Evolutionary conservation across 2,329 filamentous ascomycete species (phyloP).

Genomic region (Shiraia sp.): DNA sequence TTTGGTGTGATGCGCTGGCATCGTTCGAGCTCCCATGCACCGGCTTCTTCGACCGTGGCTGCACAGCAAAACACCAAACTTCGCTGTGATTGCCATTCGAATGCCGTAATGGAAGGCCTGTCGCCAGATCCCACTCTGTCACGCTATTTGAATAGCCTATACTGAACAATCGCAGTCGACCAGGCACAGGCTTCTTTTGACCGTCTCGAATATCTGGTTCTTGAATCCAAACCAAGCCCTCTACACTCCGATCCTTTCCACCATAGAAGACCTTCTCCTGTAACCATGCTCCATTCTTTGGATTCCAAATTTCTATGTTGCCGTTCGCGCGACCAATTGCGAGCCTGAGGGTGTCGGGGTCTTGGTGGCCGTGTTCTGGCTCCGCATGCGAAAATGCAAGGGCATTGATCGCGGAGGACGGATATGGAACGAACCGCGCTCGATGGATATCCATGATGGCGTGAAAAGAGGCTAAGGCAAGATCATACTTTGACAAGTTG

Average conservation of each 20-base stretch:
- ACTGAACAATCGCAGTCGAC: constrained; percentile 86
- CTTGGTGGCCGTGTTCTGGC: constrained; percentile 42
- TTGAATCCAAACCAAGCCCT: constrained; percentile 89
- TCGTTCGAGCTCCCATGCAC: constrained; percentile 19
- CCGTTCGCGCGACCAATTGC: constrained; percentile 92
- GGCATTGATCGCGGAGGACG: constrained; percentile 88
- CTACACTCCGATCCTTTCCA: constrained; percentile 82
- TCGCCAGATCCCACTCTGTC: constrained; percentile 91
- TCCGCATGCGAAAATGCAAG: constrained; percentile 83
- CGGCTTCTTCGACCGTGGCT: constrained; percentile 62
- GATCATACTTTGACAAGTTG: constrained; percentile 16
- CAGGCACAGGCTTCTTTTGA: constrained; percentile 62
- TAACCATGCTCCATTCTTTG: constrained; percentile 77
- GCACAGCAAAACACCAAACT: constrained; percentile 93
- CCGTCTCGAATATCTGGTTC: constrained; percentile 74
- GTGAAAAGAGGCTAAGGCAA: constrained; percentile 12
- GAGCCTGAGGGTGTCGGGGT: constrained; percentile 68
- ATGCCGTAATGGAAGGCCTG: constrained; percentile 75
- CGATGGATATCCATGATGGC: constrained; percentile 88
- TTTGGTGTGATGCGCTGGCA: constrained; percentile 46
- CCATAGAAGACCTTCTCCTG: constrained; percentile 87
- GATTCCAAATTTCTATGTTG: constrained; percentile 98
- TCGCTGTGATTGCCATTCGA: constrained; percentile 92
- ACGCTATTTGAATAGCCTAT: constrained; percentile 91
- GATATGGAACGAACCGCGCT: constrained; percentile 92